Percentiles rank a stretch among this genome's conserved stretches.
phyloP scores from a whole-genome alignment of 371 early-diverging fungal species.

The Choanephora cucurbitarum region DNA sequence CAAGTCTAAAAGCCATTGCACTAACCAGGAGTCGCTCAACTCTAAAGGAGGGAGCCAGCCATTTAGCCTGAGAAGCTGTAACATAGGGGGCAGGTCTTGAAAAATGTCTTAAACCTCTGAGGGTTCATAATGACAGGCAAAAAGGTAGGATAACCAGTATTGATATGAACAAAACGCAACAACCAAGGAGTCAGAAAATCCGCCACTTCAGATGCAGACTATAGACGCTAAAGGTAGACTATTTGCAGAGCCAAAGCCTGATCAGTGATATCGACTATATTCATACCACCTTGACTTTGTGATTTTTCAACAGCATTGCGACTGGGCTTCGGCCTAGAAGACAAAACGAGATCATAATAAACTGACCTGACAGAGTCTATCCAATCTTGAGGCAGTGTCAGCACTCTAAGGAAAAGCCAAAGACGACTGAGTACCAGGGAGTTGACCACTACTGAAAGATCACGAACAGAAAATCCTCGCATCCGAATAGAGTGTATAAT shows the following conservation, averaged over 20 bases:
- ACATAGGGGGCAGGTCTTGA: no score
- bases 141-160: not conserved
- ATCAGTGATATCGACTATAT: not conserved
- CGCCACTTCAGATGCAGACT: not conserved
- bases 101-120: no score
- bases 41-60: not conserved
- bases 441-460: no score
- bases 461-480: no score
- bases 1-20: not conserved
- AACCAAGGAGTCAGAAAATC: not conserved
- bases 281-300: not conserved
- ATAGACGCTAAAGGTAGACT: not conserved
- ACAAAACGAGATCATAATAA: not conserved
- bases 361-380: not conserved
- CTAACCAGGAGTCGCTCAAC: not conserved
- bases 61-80: not conserved
- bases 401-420: constrained; percentile 8
- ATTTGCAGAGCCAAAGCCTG: not conserved
- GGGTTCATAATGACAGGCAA: not conserved
- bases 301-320: not conserved
- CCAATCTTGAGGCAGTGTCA: not conserved
- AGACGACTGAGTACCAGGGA: no score
- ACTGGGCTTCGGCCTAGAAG: not conserved
- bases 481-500: no score
- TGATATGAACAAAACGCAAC: not conserved